Evolutionary conservation across 2,329 filamentous ascomycete genomes (phyloP).

Genomic region (Harringtonia aguacate): DNA sequence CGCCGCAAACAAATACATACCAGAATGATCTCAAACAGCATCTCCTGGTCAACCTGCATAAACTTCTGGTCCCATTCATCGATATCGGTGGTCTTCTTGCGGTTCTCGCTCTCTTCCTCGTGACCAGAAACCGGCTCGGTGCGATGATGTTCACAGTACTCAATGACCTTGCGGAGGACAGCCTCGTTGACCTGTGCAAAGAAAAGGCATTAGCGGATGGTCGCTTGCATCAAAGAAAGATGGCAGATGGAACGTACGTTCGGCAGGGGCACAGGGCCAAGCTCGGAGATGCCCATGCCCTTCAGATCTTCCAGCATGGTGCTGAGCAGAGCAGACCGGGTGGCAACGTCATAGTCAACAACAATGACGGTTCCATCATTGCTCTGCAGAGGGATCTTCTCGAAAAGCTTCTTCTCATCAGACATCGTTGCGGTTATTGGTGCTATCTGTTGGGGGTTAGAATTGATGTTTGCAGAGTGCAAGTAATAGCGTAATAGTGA

Average conservation of each 20-base stretch:
- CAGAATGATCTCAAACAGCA: constrained; percentile 98
- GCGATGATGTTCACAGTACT: constrained; percentile 96
- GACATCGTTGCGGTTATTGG: constrained; percentile 18
- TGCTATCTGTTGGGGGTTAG: no score
- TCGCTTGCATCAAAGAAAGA: background rate
- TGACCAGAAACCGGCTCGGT: constrained; percentile 70
- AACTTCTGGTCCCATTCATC: constrained; percentile 99
- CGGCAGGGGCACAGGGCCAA: constrained; percentile 71
- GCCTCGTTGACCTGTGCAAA: constrained; percentile 67
- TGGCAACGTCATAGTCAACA: constrained; percentile 68
- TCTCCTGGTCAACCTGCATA: constrained; percentile 99
- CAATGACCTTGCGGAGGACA: constrained; percentile 90
- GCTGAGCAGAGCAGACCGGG: constrained; percentile 92
- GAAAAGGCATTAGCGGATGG: background rate
- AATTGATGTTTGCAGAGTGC: no score
- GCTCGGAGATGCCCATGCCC: constrained; percentile 12
- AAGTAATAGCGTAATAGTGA: no score
- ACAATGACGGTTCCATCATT: constrained; percentile 37
- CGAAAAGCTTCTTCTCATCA: constrained; percentile 14
- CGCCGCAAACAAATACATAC: constrained; percentile 40
- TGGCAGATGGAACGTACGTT: constrained; percentile 44
- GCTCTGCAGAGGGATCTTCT: constrained; percentile 39
- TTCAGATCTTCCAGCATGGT: constrained; percentile 95
- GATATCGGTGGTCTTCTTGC: constrained; percentile 98
- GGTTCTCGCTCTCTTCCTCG: constrained; percentile 85